Evolutionary conservation across 331 rosid species (phyloP).

Genomic region (Spiraea crenata): DNA sequence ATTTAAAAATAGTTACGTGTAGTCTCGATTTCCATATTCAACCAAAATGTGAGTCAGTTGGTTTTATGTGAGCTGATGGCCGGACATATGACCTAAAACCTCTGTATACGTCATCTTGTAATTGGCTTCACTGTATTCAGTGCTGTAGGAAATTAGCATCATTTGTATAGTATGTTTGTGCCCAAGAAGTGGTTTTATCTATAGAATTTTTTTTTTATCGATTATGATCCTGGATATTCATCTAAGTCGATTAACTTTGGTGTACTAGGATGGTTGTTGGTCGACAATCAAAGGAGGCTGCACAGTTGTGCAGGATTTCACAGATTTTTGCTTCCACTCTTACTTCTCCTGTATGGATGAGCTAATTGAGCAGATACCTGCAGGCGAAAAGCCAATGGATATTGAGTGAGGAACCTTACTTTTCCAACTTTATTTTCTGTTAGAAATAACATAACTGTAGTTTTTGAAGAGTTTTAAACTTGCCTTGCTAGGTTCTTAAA

Average conservation of each 20-base stretch:
- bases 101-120: neutral
- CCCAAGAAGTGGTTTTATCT: neutral
- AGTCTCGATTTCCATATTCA: too few relatives aligned
- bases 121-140: neutral
- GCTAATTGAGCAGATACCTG: constrained; percentile 50
- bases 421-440: neutral
- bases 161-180: neutral
- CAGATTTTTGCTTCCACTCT: constrained; percentile 76
- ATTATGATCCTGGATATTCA: neutral
- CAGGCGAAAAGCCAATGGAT: constrained; percentile 58
- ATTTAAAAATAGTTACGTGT: too few relatives aligned
- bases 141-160: neutral
- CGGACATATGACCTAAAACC: neutral
- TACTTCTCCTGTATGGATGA: constrained; percentile 87
- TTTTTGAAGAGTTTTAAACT: constrained; percentile 1
- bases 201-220: neutral
- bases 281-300: constrained; percentile 65
- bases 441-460: neutral
- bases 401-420: constrained; percentile 36
- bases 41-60: neutral
- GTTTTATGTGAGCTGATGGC: neutral
- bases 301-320: constrained; percentile 59
- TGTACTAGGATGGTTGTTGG: constrained; percentile 64
- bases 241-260: constrained; percentile 9
- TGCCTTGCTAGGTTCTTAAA: constrained; percentile 40